Evolutionary conservation across 1,284 basidiomycete species (phyloP).

Genomic region (Amylostereum chailletii): DNA sequence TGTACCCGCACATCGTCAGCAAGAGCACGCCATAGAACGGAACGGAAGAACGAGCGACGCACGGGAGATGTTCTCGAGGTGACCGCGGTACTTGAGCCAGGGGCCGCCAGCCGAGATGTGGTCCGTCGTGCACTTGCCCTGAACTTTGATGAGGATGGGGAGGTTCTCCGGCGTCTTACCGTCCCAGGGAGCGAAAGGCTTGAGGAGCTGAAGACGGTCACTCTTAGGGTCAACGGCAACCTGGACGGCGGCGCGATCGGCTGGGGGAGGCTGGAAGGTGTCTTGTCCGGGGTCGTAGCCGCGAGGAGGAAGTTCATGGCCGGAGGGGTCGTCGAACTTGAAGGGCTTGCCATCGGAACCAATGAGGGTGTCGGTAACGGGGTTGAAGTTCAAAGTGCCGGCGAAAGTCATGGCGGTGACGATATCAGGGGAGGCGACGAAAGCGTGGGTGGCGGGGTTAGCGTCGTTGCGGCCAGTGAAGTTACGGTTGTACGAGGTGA

Average conservation of each 20-base stretch:
- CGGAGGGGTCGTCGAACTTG: slow-evolving; percentile 89
- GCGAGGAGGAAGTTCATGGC: slow-evolving; percentile 86
- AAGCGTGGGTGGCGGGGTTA: slow-evolving; percentile 98
- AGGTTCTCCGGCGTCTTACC: slow-evolving; percentile 87
- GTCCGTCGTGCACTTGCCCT: slow-evolving; percentile 98
- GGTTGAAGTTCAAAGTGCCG: slow-evolving; percentile 95
- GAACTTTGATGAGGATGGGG: slow-evolving; percentile 95
- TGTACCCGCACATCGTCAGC: slow-evolving; percentile 20
- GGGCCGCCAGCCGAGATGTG: slow-evolving; percentile 95
- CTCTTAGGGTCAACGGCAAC: slow-evolving; percentile 86
- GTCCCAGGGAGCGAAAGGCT: slow-evolving; percentile 90
- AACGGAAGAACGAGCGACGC: slow-evolving; percentile 18
- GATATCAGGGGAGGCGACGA: slow-evolving; percentile 96
- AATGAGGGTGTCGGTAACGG: slow-evolving; percentile 83
- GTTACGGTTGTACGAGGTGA: slow-evolving; percentile 99
- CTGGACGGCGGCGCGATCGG: slow-evolving; percentile 73
- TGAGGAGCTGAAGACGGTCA: slow-evolving; percentile 91
- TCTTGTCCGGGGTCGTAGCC: slow-evolving; percentile 97
- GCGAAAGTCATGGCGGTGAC: slow-evolving; percentile 98
- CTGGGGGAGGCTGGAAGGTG: slow-evolving; percentile 94
- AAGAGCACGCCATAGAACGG: neutral
- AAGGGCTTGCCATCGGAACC: slow-evolving; percentile 94
- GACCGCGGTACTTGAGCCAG: slow-evolving; percentile 99
- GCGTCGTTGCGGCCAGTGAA: slow-evolving; percentile 99
- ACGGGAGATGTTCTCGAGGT: slow-evolving; percentile 97